A percentile compares a stretch with the other conserved stretches of the same genome.
phyloP scores from a whole-genome alignment of 257 asterid genomes.

The Nicotiana attenuata region DNA sequence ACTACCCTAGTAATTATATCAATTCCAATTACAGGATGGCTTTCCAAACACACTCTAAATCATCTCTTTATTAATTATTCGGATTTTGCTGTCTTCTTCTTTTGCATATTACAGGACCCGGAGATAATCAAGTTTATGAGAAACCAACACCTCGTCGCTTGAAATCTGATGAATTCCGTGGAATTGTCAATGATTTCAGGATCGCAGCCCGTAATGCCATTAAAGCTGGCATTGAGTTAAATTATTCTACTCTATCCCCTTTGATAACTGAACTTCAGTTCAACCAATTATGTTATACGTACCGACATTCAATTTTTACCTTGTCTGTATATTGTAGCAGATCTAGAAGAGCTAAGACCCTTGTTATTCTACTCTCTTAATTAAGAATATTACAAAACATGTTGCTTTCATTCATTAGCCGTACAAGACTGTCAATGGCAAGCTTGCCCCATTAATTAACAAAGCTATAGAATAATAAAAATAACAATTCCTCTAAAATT shows the following conservation, averaged over 20 bases:
- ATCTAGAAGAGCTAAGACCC: no score
- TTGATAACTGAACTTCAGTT: no score
- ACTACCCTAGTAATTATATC: no score
- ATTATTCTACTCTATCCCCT: no score
- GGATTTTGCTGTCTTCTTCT: neutral
- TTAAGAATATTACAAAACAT: no score
- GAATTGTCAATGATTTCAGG: conserved; percentile 6
- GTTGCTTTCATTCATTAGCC: neutral
- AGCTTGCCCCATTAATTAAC: neutral
- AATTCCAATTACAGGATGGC: no score
- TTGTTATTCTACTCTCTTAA: no score
- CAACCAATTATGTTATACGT: no score
- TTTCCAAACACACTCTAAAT: no score
- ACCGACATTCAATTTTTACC: no score
- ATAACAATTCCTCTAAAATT: no score
- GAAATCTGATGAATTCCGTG: neutral
- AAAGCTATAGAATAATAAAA: neutral
- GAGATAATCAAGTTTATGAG: neutral
- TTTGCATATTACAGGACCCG: neutral
- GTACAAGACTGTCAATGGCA: neutral
- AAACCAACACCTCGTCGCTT: neutral
- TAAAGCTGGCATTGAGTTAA: neutral
- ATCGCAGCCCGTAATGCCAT: conserved; percentile 6
- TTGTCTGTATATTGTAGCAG: no score
- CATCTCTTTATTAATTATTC: neutral